A percentile compares a stretch with the other conserved stretches of the same genome.
Conservation (phyloP, 1,284 basidiomycete species). For the Boletellus dicymbophilus region DNA sequence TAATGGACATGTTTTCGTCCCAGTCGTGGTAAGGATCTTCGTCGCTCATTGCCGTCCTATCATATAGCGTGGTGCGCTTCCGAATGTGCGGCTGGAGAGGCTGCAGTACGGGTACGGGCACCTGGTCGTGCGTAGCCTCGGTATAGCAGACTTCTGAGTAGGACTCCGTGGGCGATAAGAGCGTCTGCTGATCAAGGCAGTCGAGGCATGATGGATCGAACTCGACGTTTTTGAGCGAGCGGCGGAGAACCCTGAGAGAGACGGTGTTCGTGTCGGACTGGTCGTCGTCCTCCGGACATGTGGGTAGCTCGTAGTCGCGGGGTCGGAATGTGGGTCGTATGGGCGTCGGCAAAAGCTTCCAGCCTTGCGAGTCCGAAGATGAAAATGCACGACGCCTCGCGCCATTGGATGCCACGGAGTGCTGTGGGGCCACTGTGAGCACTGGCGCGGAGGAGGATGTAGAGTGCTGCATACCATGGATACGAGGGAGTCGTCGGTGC, state of each 20-base stretch:
- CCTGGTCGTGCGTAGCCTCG: slow-evolving; percentile 33
- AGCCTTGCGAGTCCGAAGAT: slow-evolving; percentile 33
- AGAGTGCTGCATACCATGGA: slow-evolving; percentile 12
- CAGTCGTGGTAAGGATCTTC: slow-evolving; percentile 37
- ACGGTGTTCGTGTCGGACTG: slow-evolving; percentile 26
- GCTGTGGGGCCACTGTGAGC: slow-evolving; percentile 14
- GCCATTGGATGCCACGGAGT: slow-evolving; percentile 4
- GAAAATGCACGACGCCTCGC: slow-evolving; percentile 33
- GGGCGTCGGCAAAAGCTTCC: slow-evolving; percentile 33
- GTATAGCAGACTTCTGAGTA: slow-evolving; percentile 35
- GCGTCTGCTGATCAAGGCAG: slow-evolving; percentile 36
- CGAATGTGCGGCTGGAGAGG: slow-evolving; percentile 35
- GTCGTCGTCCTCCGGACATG: slow-evolving; percentile 31
- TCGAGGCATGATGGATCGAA: slow-evolving; percentile 36
- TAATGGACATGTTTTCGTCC: slow-evolving; percentile 35
- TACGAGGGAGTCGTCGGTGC: slow-evolving; percentile 27
- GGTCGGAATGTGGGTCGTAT: slow-evolving; percentile 35
- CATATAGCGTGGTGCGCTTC: slow-evolving; percentile 27
- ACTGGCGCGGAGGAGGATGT: neutral
- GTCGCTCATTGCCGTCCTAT: slow-evolving; percentile 35
- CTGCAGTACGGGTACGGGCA: slow-evolving; percentile 28
- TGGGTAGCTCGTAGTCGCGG: slow-evolving; percentile 31
- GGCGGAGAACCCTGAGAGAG: slow-evolving; percentile 33
- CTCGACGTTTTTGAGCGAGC: slow-evolving; percentile 34
- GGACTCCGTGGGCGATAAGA: slow-evolving; percentile 35